phyloP scores from a whole-genome alignment of 805 yeast genomes.

The Ogataea chonburiensis region DNA sequence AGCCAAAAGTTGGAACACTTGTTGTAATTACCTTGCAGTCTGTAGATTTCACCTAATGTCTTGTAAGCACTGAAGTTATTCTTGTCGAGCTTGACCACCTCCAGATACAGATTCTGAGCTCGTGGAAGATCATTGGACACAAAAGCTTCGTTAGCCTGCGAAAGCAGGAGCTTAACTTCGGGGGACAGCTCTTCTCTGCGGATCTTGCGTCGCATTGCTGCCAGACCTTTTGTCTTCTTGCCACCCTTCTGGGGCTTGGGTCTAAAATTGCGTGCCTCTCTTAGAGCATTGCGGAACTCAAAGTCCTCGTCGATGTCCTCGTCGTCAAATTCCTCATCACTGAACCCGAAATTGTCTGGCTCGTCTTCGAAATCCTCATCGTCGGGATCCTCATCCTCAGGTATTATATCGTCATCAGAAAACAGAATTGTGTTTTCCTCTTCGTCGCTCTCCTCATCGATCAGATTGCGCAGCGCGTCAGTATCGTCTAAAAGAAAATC shows the following conservation, averaged over 20 bases:
- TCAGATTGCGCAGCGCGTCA: slow-evolving; percentile 29
- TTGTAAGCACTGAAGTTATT: slow-evolving; percentile 81
- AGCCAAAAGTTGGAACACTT: slow-evolving; percentile 82
- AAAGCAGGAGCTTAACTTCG: slow-evolving; percentile 63
- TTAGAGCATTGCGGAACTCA: slow-evolving; percentile 58
- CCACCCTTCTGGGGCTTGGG: slow-evolving; percentile 41
- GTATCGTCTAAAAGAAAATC: slow-evolving; percentile 26
- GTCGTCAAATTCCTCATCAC: slow-evolving; percentile 34
- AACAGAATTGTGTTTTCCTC: slow-evolving; percentile 19
- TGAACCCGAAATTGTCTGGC: slow-evolving; percentile 28
- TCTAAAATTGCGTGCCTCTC: slow-evolving; percentile 66
- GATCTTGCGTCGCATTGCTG: slow-evolving; percentile 38
- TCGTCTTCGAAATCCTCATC: slow-evolving; percentile 24
- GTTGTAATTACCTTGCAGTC: slow-evolving; percentile 60
- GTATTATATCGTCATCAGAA: slow-evolving; percentile 11
- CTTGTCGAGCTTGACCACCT: slow-evolving; percentile 75
- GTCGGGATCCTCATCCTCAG: slow-evolving; percentile 31
- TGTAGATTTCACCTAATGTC: slow-evolving; percentile 81
- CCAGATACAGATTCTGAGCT: slow-evolving; percentile 60
- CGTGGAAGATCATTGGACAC: slow-evolving; percentile 58
- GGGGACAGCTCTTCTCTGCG: slow-evolving; percentile 57
- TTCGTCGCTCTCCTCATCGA: slow-evolving; percentile 22
- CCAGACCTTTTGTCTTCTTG: slow-evolving; percentile 37
- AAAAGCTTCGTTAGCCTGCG: slow-evolving; percentile 79
- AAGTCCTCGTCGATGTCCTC: slow-evolving; percentile 42